Evolutionary conservation across 2,329 filamentous ascomycete species (phyloP), one percentile per base, ranked within the genome.

Genomic region (Talaromyces islandicus): DNA sequence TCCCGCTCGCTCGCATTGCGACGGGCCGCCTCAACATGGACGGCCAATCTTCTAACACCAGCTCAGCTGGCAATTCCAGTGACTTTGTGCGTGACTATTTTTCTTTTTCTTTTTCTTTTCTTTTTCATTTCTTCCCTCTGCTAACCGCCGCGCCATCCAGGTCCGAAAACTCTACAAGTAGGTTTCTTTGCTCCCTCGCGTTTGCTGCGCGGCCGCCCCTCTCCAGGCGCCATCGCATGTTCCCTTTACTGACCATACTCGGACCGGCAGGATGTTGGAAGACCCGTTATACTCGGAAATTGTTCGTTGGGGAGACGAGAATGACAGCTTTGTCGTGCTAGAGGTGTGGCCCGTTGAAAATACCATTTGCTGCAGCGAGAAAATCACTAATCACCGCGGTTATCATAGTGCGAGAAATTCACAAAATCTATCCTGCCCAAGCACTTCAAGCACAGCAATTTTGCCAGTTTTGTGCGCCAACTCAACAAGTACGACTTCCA

Each of bases 131-230:
- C 41, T 7, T 27, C 7, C 51, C 19, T 21, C 29, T 52, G 56
- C 65, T 59, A 63, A 57, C 32, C 30, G 1, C 11, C n/a, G 46
- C 56, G 52, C 30, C 56, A 19, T 24, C 50, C 60, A 97, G 92
- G 92, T 97, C 79, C 92, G 93, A 81, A 97, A 97, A 80, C 82
- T 97, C 66, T 97, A 97, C 84, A 96, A 96, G 93, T 97, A 87
- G 78, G 83, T 77, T 64, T 60, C 60, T 60, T 60, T 55, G 50
- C 32, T 57, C 62, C 56, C 59, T 48, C 60, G 30, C 54, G 41
- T 56, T 43, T 58, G 35, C 56, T 32, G 59, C 43, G 38, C 48
- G 52, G 30, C 35, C 43, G 56, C 38, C 59, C 54, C 56, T n/a
- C 59, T 61, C 60, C 63, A 56, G 58, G 56, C 61, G 46, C 64